phyloP scores from a whole-genome alignment of 208 protist genomes.

The Borovskyia barvae region DNA sequence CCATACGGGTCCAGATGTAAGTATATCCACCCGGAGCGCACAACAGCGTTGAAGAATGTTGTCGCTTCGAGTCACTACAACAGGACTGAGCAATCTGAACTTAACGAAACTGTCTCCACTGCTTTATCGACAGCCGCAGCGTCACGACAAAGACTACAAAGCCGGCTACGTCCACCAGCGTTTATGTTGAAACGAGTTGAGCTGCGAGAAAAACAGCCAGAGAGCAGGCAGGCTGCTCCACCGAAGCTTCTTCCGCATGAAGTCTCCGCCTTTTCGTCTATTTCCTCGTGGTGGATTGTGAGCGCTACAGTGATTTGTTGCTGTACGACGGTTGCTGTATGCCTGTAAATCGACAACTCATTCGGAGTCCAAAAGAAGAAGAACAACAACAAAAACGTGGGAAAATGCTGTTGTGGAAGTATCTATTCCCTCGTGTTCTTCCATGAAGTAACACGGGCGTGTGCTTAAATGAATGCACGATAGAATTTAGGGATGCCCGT shows the following conservation, averaged over 20 bases:
- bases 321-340: conserved; percentile 18
- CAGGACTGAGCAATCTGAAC: conserved; percentile 10
- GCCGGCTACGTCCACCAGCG: conserved; percentile 37
- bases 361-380: neutral
- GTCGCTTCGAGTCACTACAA: conserved; percentile 26
- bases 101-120: conserved; percentile 6
- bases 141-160: conserved; percentile 29
- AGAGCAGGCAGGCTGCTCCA: neutral
- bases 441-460: too few species aligned
- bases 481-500: too few species aligned
- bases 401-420: too few species aligned
- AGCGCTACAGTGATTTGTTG: conserved; percentile 25
- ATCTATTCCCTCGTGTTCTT: too few species aligned
- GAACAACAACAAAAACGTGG: too few species aligned
- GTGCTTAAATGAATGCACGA: too few species aligned
- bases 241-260: neutral
- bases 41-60: conserved; percentile 30
- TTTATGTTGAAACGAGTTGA: conserved; percentile 33
- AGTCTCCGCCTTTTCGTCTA: neutral
- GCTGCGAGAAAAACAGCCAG: neutral
- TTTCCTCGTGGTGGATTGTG: conserved; percentile 22
- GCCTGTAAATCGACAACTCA: conserved; percentile 11
- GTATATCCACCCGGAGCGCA: conserved; percentile 53
- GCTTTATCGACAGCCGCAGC: conserved; percentile 25
- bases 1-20: conserved; percentile 54